phyloP scores from a whole-genome alignment of 768 basidiomycete species.

The Macrolepiota albuminosa region DNA sequence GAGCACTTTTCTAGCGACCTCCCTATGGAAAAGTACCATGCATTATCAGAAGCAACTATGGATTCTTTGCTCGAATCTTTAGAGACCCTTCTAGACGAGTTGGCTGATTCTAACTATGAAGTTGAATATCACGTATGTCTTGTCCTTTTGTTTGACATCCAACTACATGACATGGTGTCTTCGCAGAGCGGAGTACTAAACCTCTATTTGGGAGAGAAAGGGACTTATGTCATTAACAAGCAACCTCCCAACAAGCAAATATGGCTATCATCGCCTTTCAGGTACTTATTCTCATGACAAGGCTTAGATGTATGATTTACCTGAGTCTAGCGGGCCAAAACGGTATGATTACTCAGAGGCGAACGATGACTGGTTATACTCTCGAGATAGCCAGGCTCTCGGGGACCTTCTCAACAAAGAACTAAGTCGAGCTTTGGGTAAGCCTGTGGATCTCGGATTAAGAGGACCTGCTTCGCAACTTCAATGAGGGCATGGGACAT shows the following conservation, averaged over 20 bases:
- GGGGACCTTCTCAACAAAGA: constrained; percentile 65
- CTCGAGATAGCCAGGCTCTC: constrained; percentile 59
- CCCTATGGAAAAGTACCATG: constrained; percentile 64
- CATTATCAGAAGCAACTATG: constrained; percentile 74
- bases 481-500: neutral
- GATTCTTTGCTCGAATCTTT: constrained; percentile 66
- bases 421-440: constrained; percentile 35
- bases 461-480: constrained; percentile 17
- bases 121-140: constrained; percentile 81
- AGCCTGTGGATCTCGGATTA: constrained; percentile 27
- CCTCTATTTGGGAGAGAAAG: constrained; percentile 64
- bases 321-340: constrained; percentile 72
- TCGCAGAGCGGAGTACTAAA: constrained; percentile 87
- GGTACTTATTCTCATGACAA: constrained; percentile 40
- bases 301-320: neutral
- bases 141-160: neutral
- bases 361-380: constrained; percentile 69
- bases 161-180: neutral
- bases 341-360: constrained; percentile 73
- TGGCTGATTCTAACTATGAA: constrained; percentile 57
- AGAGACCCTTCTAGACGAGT: constrained; percentile 64
- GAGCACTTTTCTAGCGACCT: constrained; percentile 31
- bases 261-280: constrained; percentile 87
- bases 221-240: constrained; percentile 95
- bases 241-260: constrained; percentile 97